Conservation (phyloP, 306 rosid species). For the Gastrolobium villosum region DNA sequence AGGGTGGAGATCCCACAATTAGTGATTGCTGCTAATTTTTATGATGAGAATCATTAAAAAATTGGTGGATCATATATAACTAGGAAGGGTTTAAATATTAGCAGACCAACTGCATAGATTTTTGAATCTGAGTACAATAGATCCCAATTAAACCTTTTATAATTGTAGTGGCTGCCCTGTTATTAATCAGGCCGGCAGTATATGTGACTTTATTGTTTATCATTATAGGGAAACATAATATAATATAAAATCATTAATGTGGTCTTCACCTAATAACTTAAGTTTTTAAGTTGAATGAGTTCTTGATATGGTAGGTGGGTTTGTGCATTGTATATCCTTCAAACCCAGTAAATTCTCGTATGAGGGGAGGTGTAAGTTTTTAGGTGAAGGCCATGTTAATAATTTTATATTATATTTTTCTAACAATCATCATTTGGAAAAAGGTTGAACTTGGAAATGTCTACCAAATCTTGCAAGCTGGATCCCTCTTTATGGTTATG, state of each 20-base stretch:
- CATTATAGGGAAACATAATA: too few species aligned
- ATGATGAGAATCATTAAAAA: conserved; percentile 34
- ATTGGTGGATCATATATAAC: not conserved
- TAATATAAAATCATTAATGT: too few species aligned
- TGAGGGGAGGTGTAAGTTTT: too few species aligned
- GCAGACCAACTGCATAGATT: not conserved
- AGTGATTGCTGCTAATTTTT: conserved; percentile 36
- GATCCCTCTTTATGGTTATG: not conserved
- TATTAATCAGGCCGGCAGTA: not conserved
- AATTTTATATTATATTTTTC: too few species aligned
- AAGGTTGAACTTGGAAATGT: not conserved
- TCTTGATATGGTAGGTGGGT: too few species aligned
- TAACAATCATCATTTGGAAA: not conserved
- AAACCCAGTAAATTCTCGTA: too few species aligned
- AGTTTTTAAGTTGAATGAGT: too few species aligned
- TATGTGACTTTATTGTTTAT: not conserved
- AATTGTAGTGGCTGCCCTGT: not conserved
- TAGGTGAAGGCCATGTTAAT: too few species aligned
- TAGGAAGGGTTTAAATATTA: conserved; percentile 10
- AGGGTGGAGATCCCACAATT: conserved; percentile 32
- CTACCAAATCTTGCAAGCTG: not conserved
- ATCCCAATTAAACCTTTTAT: conserved; percentile 7
- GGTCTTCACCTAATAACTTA: too few species aligned
- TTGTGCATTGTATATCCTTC: too few species aligned
- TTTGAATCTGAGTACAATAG: not conserved